Percentiles rank a stretch among this genome's conserved stretches.
Conservation (phyloP, 176 grass and related monocot genomes). For the Oryza brachyantha region DNA sequence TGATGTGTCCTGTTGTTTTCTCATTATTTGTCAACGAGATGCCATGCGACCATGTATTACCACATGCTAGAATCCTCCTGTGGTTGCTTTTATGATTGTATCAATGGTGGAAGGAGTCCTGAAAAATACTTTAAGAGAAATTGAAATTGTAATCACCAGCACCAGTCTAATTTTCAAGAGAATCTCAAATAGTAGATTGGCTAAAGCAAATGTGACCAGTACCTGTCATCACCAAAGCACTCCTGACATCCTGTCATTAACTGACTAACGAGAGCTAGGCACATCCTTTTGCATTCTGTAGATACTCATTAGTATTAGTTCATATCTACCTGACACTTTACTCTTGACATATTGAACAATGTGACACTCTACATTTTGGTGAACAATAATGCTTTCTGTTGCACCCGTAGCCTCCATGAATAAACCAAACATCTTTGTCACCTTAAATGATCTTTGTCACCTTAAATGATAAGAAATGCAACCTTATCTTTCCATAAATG, state of each 20-base stretch:
- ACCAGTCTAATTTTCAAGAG: not conserved
- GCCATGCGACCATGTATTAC: not conserved
- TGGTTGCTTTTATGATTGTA: not conserved
- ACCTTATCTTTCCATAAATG: not conserved
- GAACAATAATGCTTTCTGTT: not conserved
- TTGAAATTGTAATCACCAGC: not conserved
- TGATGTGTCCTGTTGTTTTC: not conserved
- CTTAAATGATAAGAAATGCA: not conserved
- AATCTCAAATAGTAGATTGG: not conserved
- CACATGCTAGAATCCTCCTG: not conserved
- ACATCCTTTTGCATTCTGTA: not conserved
- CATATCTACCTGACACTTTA: not conserved
- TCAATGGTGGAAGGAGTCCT: slow-evolving; percentile 5
- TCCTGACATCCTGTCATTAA: slow-evolving; percentile 1
- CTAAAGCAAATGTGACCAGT: slow-evolving; percentile 9
- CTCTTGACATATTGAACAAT: not conserved
- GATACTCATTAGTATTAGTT: not conserved
- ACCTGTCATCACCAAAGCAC: not conserved
- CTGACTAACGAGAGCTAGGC: not conserved
- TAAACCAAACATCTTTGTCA: not conserved
- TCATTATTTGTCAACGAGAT: slow-evolving; percentile 2
- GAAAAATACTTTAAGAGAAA: not conserved
- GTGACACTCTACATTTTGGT: not conserved
- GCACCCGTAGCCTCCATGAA: not conserved
- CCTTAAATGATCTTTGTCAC: not conserved